A percentile compares a stretch with the other conserved stretches of the same genome.
These are phyloP conservation scores for Kokia cookei DNA, from an alignment of 441 rosid species.

Conservation along the genomic window DNA sequence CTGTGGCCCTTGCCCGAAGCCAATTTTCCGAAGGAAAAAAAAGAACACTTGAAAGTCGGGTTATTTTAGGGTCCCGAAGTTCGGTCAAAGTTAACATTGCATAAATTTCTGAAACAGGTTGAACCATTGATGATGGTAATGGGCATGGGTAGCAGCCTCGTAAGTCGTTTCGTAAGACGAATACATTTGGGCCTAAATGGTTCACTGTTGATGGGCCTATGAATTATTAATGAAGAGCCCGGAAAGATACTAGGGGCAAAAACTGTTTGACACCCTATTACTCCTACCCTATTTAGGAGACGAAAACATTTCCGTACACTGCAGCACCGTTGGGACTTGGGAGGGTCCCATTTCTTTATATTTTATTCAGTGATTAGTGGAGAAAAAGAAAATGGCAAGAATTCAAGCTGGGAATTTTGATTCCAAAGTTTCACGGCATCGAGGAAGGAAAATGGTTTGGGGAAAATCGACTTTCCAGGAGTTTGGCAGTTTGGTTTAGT, in stretches of 20 bases:
- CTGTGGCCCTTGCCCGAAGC: too few relatives aligned
- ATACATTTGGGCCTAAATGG: not conserved
- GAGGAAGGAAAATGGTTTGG: not conserved
- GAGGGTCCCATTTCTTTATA: not conserved
- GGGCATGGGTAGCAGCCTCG: too few relatives aligned
- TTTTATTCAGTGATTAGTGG: not conserved
- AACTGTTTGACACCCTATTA: not conserved
- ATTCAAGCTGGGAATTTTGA: not conserved
- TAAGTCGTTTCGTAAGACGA: not conserved
- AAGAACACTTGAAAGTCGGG: too few relatives aligned
- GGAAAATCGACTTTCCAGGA: not conserved
- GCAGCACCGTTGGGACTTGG: not conserved
- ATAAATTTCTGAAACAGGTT: not conserved
- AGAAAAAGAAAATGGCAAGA: not conserved
- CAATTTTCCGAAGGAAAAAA: too few relatives aligned
- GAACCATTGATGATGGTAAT: not conserved
- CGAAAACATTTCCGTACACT: not conserved
- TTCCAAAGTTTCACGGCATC: not conserved
- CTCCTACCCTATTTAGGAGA: not conserved
- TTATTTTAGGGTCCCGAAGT: too few relatives aligned
- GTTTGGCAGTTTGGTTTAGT: not conserved
- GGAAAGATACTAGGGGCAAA: not conserved
- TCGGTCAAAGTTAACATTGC: not conserved
- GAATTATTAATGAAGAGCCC: not conserved
- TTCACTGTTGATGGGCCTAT: not conserved